Conservation (phyloP, 2,329 filamentous ascomycete genomes). For the Colletotrichum sp. region DNA sequence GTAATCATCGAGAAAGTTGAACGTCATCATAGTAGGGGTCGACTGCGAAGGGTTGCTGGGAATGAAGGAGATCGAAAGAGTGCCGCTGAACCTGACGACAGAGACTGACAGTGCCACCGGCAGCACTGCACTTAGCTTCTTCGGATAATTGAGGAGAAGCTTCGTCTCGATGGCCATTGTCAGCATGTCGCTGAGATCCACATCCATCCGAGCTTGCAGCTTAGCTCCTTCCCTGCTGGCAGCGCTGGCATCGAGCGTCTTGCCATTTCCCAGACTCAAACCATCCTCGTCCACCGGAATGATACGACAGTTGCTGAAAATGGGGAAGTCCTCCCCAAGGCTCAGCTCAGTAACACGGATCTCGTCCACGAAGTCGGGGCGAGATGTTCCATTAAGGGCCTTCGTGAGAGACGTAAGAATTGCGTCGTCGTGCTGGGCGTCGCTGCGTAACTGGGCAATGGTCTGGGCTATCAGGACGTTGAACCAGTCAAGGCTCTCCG, state of each 20-base stretch:
- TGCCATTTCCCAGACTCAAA: conserved; percentile 56
- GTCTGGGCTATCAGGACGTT: conserved; percentile 97
- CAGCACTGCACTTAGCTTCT: conserved; percentile 84
- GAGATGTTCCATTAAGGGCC: conserved; percentile 82
- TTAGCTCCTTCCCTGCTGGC: conserved; percentile 70
- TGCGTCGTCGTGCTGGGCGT: conserved; percentile 89
- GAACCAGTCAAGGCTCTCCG: conserved; percentile 98
- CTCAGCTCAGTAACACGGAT: conserved; percentile 94
- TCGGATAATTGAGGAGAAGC: conserved; percentile 92
- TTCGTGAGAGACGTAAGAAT: conserved; percentile 86
- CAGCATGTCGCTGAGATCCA: conserved; percentile 94
- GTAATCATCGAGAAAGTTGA: conserved; percentile 92
- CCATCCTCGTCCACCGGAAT: conserved; percentile 89
- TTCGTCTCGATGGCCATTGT: conserved; percentile 95
- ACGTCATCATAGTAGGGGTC: conserved; percentile 87
- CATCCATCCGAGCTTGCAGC: conserved; percentile 94
- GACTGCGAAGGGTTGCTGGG: conserved; percentile 73
- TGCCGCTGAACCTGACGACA: conserved; percentile 93
- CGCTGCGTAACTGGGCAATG: conserved; percentile 91
- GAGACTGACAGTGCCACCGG: conserved; percentile 92
- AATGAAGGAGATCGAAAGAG: conserved; percentile 90
- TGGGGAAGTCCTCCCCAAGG: conserved; percentile 95
- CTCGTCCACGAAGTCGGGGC: conserved; percentile 91
- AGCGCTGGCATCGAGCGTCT: conserved; percentile 56
- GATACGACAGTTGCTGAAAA: conserved; percentile 97